Evolutionary conservation across 2,329 filamentous ascomycete species (phyloP), one percentile per base, ranked within the genome.

Genomic region (Penicillium rolfsii): DNA sequence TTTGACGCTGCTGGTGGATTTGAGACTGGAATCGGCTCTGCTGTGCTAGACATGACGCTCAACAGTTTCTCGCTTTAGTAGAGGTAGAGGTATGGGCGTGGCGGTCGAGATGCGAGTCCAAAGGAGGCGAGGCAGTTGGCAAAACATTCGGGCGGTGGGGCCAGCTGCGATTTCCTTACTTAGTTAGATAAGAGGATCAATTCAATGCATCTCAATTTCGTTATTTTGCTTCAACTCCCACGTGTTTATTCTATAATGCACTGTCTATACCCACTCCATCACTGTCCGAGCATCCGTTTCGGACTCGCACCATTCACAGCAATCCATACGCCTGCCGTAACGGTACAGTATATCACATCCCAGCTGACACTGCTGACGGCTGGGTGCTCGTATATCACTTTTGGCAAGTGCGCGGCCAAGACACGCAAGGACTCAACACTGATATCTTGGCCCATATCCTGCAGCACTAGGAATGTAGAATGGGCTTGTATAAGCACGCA

Each of bases 311-410:
- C 60, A 56, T 64, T 58, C 36, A 59, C 60, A 35, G 53, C 19
- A 40, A 49, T 36, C 62, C 62, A 64, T 14, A 58, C 52, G 14
- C 52, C 19, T 36, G 36, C 49, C 30, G 56, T 64, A 14, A 66
- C 16, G 1, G 79, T 77, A 24, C 82, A 85, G 38, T 87, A 76
- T 14, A 89, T 70, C 1, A 86, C 85, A 71, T 89, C 87, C 73
- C 82, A 83, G 5, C 82, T 84, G 0, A 83, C 83, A 19, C 81
- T 82, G 22, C 82, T 82, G 33, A 89, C 82, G 24, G 82, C 83
- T 0, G 86, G 86, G 68, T 89, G 85, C 55, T 84, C 83, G 60
- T 78, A 79, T 54, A 85, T 78, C 1, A 83, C 81, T 43, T 79
- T 81, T 28, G 83, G 76, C 12, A 84, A 73, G 69, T 77, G 81